phyloP scores from a whole-genome alignment of 306 rosid species.

The Fragaria ananassa region DNA sequence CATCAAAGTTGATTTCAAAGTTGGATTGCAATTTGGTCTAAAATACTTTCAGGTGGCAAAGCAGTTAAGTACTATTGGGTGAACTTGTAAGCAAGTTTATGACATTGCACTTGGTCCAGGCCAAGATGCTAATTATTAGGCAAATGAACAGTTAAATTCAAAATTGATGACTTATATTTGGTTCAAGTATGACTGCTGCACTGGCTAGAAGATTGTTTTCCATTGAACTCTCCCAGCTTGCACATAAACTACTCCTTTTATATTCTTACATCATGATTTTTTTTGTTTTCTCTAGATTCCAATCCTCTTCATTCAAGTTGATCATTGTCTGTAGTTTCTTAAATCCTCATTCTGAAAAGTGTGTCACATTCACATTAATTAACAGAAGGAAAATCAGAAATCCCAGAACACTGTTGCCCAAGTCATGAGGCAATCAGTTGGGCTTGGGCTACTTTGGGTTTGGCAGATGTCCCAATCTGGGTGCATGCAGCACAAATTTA shows the following conservation, averaged over 20 bases:
- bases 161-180: not conserved
- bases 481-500: not conserved
- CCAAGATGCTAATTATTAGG: not conserved
- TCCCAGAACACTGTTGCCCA: not conserved
- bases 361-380: not conserved
- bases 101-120: not conserved
- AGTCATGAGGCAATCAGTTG: not conserved
- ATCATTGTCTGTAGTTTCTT: not conserved
- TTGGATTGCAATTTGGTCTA: not conserved
- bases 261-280: not conserved
- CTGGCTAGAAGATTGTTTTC: not conserved
- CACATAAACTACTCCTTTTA: not conserved
- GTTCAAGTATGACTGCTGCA: constrained; percentile 6
- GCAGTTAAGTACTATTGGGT: not conserved
- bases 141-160: not conserved
- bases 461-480: not conserved
- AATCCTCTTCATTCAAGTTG: not conserved
- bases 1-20: not conserved
- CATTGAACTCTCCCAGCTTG: not conserved
- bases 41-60: not conserved
- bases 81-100: constrained; percentile 3
- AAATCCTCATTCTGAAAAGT: not conserved
- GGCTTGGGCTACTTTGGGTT: not conserved
- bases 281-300: not conserved
- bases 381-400: not conserved